Conservation (phyloP, 805 yeast genomes). For the Nematodospora valgi region DNA sequence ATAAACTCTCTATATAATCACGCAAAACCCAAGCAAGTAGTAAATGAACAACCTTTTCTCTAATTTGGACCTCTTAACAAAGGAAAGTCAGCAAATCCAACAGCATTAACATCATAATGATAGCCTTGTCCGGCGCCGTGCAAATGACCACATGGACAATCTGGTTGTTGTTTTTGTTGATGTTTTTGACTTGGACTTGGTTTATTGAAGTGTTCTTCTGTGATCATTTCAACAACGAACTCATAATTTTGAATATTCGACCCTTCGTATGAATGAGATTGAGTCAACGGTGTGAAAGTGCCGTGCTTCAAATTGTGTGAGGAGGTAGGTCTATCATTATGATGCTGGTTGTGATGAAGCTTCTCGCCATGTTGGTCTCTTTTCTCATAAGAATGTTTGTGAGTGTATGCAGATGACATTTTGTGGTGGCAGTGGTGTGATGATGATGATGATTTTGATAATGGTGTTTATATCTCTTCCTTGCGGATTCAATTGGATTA, state of each 20-base stretch:
- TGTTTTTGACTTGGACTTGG: background rate
- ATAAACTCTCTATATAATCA: no score
- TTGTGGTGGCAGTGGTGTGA: background rate
- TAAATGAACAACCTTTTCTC: no score
- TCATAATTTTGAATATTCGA: background rate
- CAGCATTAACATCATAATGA: slow-evolving; percentile 22
- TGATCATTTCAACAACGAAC: slow-evolving; percentile 5
- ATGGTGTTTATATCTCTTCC: slow-evolving; percentile 8
- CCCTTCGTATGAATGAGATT: slow-evolving; percentile 7
- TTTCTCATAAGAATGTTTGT: background rate
- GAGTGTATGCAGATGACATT: background rate
- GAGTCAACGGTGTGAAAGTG: slow-evolving; percentile 8
- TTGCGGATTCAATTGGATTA: slow-evolving; percentile 3
- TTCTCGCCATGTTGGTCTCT: slow-evolving; percentile 1
- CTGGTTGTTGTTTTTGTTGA: slow-evolving; percentile 1
- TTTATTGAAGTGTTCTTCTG: slow-evolving; percentile 4
- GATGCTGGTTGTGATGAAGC: background rate
- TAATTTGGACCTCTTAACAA: slow-evolving; percentile 26
- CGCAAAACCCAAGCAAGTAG: no score
- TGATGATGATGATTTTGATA: slow-evolving; percentile 1
- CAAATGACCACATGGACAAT: slow-evolving; percentile 28
- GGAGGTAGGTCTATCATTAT: no score
- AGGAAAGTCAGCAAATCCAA: slow-evolving; percentile 19
- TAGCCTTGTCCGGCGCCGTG: slow-evolving; percentile 27
- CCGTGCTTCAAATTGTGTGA: slow-evolving; percentile 4